Evolutionary conservation across 305 asterid genomes (phyloP).

Genomic region (Petunia hybrid): DNA sequence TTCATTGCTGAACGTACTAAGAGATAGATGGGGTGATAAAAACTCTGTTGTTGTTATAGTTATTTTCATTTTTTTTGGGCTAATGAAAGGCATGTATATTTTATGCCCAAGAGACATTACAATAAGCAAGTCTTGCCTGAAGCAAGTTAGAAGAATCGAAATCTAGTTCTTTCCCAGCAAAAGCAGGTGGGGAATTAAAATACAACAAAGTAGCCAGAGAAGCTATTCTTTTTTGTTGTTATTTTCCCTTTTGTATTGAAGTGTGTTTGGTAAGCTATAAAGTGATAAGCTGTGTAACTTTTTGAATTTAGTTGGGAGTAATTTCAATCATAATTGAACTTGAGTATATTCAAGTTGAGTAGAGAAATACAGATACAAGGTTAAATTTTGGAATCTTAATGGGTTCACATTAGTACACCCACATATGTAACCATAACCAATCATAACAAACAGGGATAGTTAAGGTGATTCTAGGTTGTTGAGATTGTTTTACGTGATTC

Average conservation of each 20-base stretch:
- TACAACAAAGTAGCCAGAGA: too few species aligned
- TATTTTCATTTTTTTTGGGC: too few species aligned
- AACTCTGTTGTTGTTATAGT: too few species aligned
- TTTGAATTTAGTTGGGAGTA: neutral
- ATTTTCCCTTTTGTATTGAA: too few species aligned
- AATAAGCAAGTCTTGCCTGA: too few species aligned
- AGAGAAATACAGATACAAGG: neutral
- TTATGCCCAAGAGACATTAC: too few species aligned
- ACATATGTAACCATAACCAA: neutral
- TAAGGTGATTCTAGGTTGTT: constrained; percentile 2
- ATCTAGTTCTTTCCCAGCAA: too few species aligned
- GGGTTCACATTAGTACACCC: neutral
- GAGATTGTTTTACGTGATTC: neutral
- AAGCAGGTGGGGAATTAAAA: too few species aligned
- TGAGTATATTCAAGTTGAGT: neutral
- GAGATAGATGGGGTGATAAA: too few species aligned
- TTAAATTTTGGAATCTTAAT: neutral
- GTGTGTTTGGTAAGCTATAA: neutral
- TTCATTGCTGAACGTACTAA: too few species aligned
- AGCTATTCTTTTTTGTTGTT: neutral
- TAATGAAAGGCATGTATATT: too few species aligned
- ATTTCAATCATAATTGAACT: neutral
- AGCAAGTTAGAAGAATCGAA: too few species aligned
- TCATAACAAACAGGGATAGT: neutral
- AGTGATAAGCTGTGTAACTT: neutral